Evolutionary conservation across 148 eudicot genomes (phyloP), one percentile per base, ranked within the genome.

Genomic region (Rhododendron ferrugineum): DNA sequence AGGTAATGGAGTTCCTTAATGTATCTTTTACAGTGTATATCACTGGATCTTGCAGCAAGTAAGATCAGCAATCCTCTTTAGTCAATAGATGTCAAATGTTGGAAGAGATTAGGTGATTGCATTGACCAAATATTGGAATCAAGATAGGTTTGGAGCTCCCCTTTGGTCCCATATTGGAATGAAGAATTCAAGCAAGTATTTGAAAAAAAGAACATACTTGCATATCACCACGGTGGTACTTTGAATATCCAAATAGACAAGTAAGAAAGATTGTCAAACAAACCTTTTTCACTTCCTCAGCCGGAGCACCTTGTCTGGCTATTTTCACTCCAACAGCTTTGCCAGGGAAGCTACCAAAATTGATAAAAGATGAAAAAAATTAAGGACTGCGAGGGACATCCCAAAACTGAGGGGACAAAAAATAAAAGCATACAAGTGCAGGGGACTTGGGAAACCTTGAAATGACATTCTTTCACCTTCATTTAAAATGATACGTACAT

Each of bases 251-350:
- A 40, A 42, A 54, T 56, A 73, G 54, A 82, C 49, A 72, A 46
- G 4, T 50, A 26, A 42, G 13, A 26, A 14, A 49, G 66, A 87
- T 37, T 42, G 46, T 18, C 28, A 84, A 14, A 78, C 91, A 86
- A 70, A 92, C 94, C 94, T 88, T 89, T 88, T 92, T 85, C 81
- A 78, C 89, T 80, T 87, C 92, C 79, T 85, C 70, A 46, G 88
- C 87, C 18, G 97, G 92, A 47, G 97, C 89, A 81, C 89, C 89
- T 74, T 89, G 85, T 60, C 85, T 23, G 15, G 87, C 90, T 28
- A 94, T 68, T 26, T 89, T 90, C 88, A 95, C 98, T 32, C 99
- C 98, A 74, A 88, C 92, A 88, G 98, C 95, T 86, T 92, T 91
- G 20, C 99, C 99, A 50, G 99, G 99, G 82, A 96, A 96, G 88